Evolutionary conservation across 345 rosid genomes (phyloP), one percentile per base, ranked within the genome.

Genomic region (Ailanthus altissimus): DNA sequence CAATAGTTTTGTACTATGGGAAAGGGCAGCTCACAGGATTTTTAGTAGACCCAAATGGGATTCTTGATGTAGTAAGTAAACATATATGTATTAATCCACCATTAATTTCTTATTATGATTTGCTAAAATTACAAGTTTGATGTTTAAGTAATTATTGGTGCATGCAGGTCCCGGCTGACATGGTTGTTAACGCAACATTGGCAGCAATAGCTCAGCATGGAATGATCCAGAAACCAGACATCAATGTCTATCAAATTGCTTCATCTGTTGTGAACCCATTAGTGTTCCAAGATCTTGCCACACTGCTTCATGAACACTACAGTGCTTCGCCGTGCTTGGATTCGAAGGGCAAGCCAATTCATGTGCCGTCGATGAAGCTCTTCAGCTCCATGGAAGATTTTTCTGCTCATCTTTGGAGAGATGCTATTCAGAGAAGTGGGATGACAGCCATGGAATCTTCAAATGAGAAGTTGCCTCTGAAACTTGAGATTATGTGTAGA

Each of bases 21-120:
- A 97, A 90, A 76, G 99, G 99, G 70, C 97, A 90, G 86, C 93
- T 94, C 59, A 87, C 94, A 0, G 95, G 99, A 32, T 97, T 97
- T 75, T 81, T 94, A 0, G 95, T 87, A n/a, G 96, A 94, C 61
- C 95, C 96, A 4, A 85, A 92, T 70, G 97, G 99, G 64, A 90
- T 92, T 26, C 92, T 92, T 80, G 99, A 96, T 85, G 95, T 92
- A 58, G 98, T 92, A 86, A 88, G 85, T 79, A 50, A 8, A 38
- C 4, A 32, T 32, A 32, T 32, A 32, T 32, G n/a, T 68, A 14
- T 40, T 6, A 15, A 43, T 15, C 25, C n/a, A 56, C 26, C 38
- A 38, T 49, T 46, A 21, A 67, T 67, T 18, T 11, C 40, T 67
- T 67, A 12, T 5, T n/a, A 43, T 20, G 70, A 5, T 65, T 23